Evolutionary conservation across 176 grass and related monocot species (phyloP), one percentile per base, ranked within the genome.

Genomic region (Microstegium vimineum): DNA sequence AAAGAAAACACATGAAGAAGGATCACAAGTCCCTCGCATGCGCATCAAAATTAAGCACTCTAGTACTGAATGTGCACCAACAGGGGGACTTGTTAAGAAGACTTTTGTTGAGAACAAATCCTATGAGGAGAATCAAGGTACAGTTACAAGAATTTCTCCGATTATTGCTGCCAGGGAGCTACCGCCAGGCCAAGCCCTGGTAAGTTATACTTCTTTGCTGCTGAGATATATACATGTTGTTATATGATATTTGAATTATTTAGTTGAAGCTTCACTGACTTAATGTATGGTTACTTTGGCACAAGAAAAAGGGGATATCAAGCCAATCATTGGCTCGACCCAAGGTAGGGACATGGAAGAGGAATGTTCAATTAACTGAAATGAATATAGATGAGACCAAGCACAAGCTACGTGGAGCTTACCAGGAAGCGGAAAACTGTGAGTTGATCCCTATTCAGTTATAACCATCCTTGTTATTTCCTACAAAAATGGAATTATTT

Each of bases 351-450:
- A 57, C 52, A 80, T 22, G 47, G 46, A 87, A 67, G 73, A 66
- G 49, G 34, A 84, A 84, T 3, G 43, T 10, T 4, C 4, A 59
- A 4, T n/a, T 72, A 42, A 23, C 56, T 4, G n/a, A 76, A 65
- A 46, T 75, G 32, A 20, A 42, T 65, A 80, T 92, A 38, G 87
- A 90, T 62, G 59, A 28, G 3, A 73, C 85, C 7, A 92, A 92
- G 65, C 65, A 49, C 16, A 91, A 76, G 69, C 85, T 95, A 81
- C 75, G 75, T 20, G 82, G 88, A 88, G 85, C 87, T 34, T 92
- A 95, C 27, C 69, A 92, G 40, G 85, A 95, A 88, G 87, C 87
- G 5, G 78, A 95, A 86, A 90, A 86, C 17, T 83, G 76, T 95
- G 51, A 37, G 22, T n/a, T n/a, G n/a, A n/a, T 78, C 70, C 66